phyloP scores from a whole-genome alignment of 116 monocot genomes.

The Cymodocea nodosa region DNA sequence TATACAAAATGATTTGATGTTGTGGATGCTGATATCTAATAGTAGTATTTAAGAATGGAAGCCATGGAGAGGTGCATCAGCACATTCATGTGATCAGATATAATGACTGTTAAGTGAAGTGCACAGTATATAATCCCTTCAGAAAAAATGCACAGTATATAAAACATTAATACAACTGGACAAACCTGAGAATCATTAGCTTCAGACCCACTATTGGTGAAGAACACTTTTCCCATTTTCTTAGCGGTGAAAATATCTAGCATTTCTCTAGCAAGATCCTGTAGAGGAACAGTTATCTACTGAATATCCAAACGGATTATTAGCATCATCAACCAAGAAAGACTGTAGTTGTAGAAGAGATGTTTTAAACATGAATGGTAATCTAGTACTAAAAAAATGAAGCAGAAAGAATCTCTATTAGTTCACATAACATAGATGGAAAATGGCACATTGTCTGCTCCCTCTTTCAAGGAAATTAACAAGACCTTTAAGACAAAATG shows the following conservation, averaged over 20 bases:
- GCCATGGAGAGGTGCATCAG: too few species aligned
- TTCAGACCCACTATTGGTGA: constrained; percentile 98
- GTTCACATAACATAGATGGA: neutral
- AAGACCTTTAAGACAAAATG: too few species aligned
- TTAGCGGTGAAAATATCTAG: constrained; percentile 78
- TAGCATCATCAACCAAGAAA: neutral
- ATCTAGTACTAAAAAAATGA: neutral
- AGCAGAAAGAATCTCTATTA: neutral
- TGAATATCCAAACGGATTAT: neutral
- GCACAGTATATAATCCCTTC: too few species aligned
- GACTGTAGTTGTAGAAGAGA: neutral
- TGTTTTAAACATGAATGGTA: neutral
- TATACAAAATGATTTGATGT: too few species aligned
- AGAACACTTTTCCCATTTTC: constrained; percentile 97
- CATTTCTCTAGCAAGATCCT: constrained; percentile 93
- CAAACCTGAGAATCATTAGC: constrained; percentile 95
- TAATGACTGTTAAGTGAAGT: too few species aligned
- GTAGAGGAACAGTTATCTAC: neutral
- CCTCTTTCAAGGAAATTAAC: too few species aligned
- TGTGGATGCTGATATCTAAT: too few species aligned
- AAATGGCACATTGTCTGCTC: too few species aligned
- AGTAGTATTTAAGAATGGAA: too few species aligned
- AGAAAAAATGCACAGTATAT: too few species aligned
- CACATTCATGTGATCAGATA: too few species aligned
- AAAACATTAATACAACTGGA: neutral